Evolutionary conservation across 176 grass and related monocot species (phyloP).

Genomic region (Luzula sylvatica): DNA sequence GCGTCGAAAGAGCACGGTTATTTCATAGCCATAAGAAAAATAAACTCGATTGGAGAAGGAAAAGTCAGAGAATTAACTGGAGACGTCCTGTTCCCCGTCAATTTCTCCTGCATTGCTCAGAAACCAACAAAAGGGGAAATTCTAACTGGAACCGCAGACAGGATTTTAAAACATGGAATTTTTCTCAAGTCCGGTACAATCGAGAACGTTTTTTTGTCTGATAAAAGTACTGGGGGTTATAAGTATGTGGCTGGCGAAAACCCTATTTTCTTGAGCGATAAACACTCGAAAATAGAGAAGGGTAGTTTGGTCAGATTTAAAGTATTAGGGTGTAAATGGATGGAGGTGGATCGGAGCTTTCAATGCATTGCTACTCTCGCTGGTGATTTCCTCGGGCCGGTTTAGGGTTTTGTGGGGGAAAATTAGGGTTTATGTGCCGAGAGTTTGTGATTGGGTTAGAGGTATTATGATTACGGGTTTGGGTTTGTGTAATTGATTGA

Average conservation of each 20-base stretch:
- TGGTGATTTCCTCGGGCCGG: constrained; percentile 74
- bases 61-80: constrained; percentile 67
- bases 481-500: too few relatives aligned
- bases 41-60: constrained; percentile 65
- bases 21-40: constrained; percentile 51
- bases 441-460: too few relatives aligned
- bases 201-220: constrained; percentile 65
- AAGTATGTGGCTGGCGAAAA: constrained; percentile 78
- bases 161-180: constrained; percentile 76
- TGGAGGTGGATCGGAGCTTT: constrained; percentile 80
- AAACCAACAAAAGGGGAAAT: constrained; percentile 81
- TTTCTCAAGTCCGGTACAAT: constrained; percentile 81
- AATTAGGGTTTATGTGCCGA: too few relatives aligned
- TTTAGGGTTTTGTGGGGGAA: constrained; percentile 17
- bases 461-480: too few relatives aligned
- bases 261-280: constrained; percentile 55
- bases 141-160: constrained; percentile 54
- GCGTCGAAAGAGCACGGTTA: constrained; percentile 95
- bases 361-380: constrained; percentile 69
- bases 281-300: constrained; percentile 73
- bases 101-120: constrained; percentile 57
- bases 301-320: constrained; percentile 61
- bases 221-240: constrained; percentile 59
- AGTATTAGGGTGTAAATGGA: constrained; percentile 70
- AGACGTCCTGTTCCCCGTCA: constrained; percentile 74